Percentiles rank a stretch among this genome's conserved stretches.
Conservation (phyloP, 2,329 filamentous ascomycete genomes). For the Botrytis pseudocinerea region DNA sequence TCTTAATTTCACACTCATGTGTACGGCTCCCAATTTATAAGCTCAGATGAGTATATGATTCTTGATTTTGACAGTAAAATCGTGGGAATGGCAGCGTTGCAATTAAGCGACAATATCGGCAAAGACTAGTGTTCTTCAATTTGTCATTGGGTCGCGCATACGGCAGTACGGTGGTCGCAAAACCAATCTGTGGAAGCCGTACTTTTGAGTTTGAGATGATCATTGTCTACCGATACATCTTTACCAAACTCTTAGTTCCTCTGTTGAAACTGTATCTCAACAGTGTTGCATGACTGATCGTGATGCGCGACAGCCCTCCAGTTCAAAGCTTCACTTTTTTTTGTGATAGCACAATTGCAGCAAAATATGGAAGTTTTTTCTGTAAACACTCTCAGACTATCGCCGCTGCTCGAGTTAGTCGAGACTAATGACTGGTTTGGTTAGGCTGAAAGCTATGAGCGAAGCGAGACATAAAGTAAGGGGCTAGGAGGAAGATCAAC, state of each 20-base stretch:
- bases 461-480: neutral
- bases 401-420: neutral
- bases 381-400: neutral
- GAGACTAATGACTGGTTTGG: neutral
- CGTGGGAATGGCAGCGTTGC: no score
- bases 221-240: neutral
- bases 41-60: no score
- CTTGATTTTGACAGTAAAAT: neutral
- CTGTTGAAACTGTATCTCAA: no score
- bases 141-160: neutral
- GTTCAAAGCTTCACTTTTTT: neutral
- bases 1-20: neutral
- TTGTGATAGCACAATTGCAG: neutral
- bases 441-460: neutral
- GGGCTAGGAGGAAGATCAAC: neutral
- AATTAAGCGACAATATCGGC: no score
- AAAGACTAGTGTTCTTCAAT: neutral
- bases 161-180: neutral
- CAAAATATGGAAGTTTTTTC: neutral
- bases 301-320: neutral
- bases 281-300: neutral
- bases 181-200: neutral
- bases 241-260: neutral
- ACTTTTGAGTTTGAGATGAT: neutral
- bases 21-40: neutral